phyloP scores from a whole-genome alignment of 2,329 filamentous ascomycete species.

The Monilinia polystroma region DNA sequence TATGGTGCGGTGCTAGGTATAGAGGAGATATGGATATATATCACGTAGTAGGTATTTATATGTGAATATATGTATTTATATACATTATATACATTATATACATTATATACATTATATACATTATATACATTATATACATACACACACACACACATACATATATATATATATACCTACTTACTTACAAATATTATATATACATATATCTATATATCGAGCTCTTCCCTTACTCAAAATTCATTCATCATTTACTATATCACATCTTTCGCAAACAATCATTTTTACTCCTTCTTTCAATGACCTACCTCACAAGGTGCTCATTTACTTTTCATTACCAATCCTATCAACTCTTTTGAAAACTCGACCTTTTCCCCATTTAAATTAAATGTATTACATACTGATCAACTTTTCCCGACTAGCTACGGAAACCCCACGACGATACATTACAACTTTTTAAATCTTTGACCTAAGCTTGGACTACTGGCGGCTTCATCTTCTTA shows the following conservation, averaged over 20 bases:
- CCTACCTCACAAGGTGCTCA: slow-evolving; percentile 3
- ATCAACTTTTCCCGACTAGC: slow-evolving; percentile 8
- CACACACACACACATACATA: neutral
- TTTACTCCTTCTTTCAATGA: neutral
- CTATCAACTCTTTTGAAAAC: slow-evolving; percentile 2
- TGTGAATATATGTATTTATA: too few species aligned
- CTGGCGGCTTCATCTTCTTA: neutral
- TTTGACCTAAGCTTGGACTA: neutral
- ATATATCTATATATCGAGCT: neutral
- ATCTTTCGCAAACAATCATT: slow-evolving; percentile 2
- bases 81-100: neutral
- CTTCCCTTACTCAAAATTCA: neutral
- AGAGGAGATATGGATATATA: too few species aligned
- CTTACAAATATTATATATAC: neutral
- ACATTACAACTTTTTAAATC: neutral
- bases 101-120: too few species aligned
- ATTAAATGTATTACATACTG: neutral
- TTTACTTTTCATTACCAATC: slow-evolving; percentile 5
- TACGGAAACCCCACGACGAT: slow-evolving; percentile 1
- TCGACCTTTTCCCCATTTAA: neutral
- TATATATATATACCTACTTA: neutral
- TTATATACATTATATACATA: neutral
- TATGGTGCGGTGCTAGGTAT: too few species aligned
- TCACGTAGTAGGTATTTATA: too few species aligned
- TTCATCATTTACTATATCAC: neutral